Evolutionary conservation across 2,329 filamentous ascomycete genomes (phyloP), one percentile per base, ranked within the genome.

Genomic region (Boeremia lycopersici): DNA sequence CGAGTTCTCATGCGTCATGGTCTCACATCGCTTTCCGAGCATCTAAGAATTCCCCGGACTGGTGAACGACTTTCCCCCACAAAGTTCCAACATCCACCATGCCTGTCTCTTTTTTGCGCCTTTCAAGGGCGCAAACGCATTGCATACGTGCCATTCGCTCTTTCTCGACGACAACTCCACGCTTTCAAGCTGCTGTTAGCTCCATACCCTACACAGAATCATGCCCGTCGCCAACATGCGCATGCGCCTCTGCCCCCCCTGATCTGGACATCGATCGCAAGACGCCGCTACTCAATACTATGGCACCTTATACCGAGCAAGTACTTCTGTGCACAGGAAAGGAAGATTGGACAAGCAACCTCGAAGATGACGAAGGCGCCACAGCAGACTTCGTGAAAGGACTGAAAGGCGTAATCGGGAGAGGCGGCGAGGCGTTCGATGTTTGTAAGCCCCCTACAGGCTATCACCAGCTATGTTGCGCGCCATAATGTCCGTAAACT

Each of bases 241-340:
- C 81, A 11, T 96, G 91, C 75, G 84, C 87, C n/a, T 77, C 84
- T 1, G 88, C 81, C 49, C 86, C 89, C 0, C 62, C 75, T 11
- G 87, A 84, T 3, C 80, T 96, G 13, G 84, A 87, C 19, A 93
- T 97, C 48, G 92, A 97, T 70, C 81, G 83, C 64, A 82, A 84
- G 57, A 84, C 84, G 34, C 81, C 83, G 15, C 78, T 97, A 38
- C 88, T 89, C 69, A 90, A 90, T 11, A 88, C 89, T 6, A 93
- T 96, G 77, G 81, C 89, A 2, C 79, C 82, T 1, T 96, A 96
- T 71, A 82, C 86, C 1, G 88, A 96, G 74, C 92, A 97, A 64
- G 84, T 97, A 3, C 76, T 98, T 9, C 81, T 97, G 12, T 93
- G 89, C 59, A 96, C 92, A 0, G 92, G 91, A 4, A 85, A 86